A percentile compares a stretch with the other conserved stretches of the same genome.
Conservation (phyloP, 306 rosid genomes). For the Styphnolobium japonicum region DNA sequence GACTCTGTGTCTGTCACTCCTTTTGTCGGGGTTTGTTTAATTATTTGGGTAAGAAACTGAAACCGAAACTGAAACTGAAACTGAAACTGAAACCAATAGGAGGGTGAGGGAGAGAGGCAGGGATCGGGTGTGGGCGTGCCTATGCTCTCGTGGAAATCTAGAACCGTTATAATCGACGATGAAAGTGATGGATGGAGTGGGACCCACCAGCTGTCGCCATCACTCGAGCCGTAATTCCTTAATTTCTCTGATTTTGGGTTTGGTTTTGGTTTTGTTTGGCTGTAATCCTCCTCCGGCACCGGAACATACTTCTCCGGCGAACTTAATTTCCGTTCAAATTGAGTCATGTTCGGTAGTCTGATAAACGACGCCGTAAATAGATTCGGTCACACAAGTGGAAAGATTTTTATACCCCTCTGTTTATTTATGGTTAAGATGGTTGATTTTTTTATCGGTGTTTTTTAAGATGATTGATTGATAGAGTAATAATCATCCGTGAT, state of each 20-base stretch:
- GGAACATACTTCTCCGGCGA: slow-evolving; percentile 3
- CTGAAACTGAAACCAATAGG: background rate
- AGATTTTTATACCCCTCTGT: too few relatives aligned
- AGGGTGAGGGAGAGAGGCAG: background rate
- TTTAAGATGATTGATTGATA: too few relatives aligned
- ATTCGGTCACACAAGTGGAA: background rate
- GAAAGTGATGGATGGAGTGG: slow-evolving; percentile 41
- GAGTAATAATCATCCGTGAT: too few relatives aligned
- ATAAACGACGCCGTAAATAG: background rate
- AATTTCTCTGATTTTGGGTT: background rate
- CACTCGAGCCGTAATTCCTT: background rate
- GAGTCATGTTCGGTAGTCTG: background rate
- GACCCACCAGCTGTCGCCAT: slow-evolving; percentile 37
- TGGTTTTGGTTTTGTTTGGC: background rate
- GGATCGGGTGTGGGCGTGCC: slow-evolving; percentile 25
- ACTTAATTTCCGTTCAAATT: background rate
- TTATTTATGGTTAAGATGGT: too few relatives aligned
- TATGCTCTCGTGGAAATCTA: background rate
- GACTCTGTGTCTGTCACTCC: too few relatives aligned
- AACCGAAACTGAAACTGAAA: background rate
- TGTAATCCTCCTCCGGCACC: background rate
- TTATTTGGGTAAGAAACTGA: too few relatives aligned
- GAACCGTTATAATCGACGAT: slow-evolving; percentile 20
- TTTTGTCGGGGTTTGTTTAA: too few relatives aligned
- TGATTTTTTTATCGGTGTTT: too few relatives aligned